Evolutionary conservation across 164 flowering plant species (phyloP).

Genomic region (Nelumbo lutea): DNA sequence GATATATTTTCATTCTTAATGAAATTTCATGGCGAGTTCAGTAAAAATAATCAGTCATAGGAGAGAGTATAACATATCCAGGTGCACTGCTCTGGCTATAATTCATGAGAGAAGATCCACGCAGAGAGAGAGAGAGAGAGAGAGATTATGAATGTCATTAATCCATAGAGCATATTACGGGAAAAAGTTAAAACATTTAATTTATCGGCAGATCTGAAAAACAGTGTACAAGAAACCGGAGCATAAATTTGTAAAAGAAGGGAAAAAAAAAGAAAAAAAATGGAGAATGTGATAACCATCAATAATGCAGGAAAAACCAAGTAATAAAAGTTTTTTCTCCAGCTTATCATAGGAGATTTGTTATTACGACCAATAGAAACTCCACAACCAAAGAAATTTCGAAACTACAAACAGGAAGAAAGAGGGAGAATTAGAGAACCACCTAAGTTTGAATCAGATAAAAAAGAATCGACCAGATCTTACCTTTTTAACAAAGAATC

Average conservation of each 20-base stretch:
- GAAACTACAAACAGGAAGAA: neutral
- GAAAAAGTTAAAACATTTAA: too few species aligned
- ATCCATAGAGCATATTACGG: too few species aligned
- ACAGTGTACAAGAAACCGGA: too few species aligned
- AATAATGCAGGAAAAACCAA: constrained; percentile 1
- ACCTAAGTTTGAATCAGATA: neutral
- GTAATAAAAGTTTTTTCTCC: neutral
- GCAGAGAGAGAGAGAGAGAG: too few species aligned
- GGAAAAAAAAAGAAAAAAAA: neutral
- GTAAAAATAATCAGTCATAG: neutral
- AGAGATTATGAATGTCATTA: too few species aligned
- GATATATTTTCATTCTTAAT: too few species aligned
- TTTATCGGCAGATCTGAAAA: too few species aligned
- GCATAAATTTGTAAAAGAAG: too few species aligned
- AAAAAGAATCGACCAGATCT: constrained; percentile 39
- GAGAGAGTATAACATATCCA: neutral
- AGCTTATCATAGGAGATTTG: neutral
- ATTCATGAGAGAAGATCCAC: too few species aligned
- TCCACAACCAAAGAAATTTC: neutral
- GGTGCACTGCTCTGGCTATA: too few species aligned
- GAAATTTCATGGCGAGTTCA: too few species aligned
- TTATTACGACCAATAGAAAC: constrained; percentile 4
- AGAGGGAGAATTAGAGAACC: neutral
- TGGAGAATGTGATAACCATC: constrained; percentile 6
- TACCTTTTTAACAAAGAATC: constrained; percentile 75